Base-by-base conservation (phyloP, 257 asterid species). In the Verbascum thapsus region DNA sequence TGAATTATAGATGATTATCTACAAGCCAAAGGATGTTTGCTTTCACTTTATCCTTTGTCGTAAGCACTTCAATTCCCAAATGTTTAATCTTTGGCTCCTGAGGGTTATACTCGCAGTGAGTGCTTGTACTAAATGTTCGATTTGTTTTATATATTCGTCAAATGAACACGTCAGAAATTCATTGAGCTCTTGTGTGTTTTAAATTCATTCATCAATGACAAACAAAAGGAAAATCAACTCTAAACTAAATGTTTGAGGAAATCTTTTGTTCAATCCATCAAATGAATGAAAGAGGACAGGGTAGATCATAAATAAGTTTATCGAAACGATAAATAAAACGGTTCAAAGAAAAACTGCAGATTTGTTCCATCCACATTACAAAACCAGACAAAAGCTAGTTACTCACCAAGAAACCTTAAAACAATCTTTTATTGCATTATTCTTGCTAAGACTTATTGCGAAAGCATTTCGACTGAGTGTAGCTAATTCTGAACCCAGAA, bases 381-480 rank as follows among this genome's bases (percentile, higher is more conserved):
- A 22, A 22, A 55, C 64, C 58, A 57, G 15, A 59, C 39, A 22
- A 37, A 49, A 57, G 34, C 67, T 38, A 38, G 63, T 53, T 26
- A 13, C 62, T 47, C 19, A 44, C 13, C 52, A 43, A 55, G 66
- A 67, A 67, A 34, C 63, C 64, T 26, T 15, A 10, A 67, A 51
- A 20, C 12, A 42, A 43, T 41, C 62, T 56, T 62, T 69, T 69
- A 72, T 75, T 75, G 53, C 67, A 71, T 62, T 63, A 73, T 57
- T 70, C 34, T 52, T 38, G 49, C 68, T 49, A 22, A 50, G 30
- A 66, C 73, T 77, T 69, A 69, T 73, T 69, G 64, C 38, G 53
- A 41, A 51, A 23, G 48, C 57, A 45, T 47, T 49, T 50, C 56
- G 37, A 67, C 44, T 60, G 42, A 61, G 41, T 65, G 26, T 65